Conservation (phyloP, 768 basidiomycete species). For the Butyriboletus loyo region DNA sequence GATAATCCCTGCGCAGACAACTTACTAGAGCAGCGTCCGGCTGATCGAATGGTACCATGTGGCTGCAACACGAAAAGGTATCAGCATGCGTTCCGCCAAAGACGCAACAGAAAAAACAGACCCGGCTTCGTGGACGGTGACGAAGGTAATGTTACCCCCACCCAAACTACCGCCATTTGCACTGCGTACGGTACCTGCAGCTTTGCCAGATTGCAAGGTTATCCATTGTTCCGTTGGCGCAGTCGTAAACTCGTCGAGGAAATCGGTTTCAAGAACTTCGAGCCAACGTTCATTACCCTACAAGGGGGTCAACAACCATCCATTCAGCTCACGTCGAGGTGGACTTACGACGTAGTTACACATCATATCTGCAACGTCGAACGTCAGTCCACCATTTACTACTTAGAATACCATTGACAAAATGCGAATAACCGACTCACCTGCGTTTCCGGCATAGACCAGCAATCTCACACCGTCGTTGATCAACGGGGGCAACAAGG, state of each 20-base stretch:
- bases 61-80: constrained; percentile 41
- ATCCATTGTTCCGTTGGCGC: constrained; percentile 55
- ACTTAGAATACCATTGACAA: not conserved
- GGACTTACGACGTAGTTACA: constrained; percentile 73
- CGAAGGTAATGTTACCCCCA: constrained; percentile 85
- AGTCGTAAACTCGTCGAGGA: constrained; percentile 56
- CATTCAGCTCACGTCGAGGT: not conserved
- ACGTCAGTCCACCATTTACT: constrained; percentile 13
- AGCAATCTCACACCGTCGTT: constrained; percentile 80
- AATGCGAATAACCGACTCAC: constrained; percentile 36
- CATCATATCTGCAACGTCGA: constrained; percentile 62
- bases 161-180: constrained; percentile 62
- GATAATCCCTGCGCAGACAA: not conserved
- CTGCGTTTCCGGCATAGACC: constrained; percentile 86
- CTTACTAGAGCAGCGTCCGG: constrained; percentile 80
- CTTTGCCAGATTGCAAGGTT: constrained; percentile 46
- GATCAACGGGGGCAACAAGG: constrained; percentile 75
- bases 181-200: constrained; percentile 66
- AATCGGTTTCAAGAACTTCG: constrained; percentile 55
- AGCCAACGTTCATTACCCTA: constrained; percentile 82
- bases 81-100: not conserved
- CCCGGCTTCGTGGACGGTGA: constrained; percentile 77
- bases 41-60: constrained; percentile 91
- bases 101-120: constrained; percentile 35
- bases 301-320: not conserved